phyloP scores from a whole-genome alignment of 2,329 filamentous ascomycete species.

The Aureobasidium sp. region DNA sequence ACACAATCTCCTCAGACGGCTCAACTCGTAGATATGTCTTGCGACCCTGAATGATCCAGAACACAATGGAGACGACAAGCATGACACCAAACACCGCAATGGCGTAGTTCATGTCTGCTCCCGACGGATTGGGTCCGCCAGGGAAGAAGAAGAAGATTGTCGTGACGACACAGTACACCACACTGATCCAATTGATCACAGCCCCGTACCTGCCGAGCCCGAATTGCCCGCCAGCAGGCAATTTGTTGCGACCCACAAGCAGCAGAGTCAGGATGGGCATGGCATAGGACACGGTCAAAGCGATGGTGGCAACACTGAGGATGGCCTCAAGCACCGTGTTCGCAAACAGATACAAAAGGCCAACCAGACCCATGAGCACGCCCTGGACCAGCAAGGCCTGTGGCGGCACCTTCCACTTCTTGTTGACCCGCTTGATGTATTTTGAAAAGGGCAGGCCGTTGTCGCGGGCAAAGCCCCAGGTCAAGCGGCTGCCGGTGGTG shows the following conservation, averaged over 20 bases:
- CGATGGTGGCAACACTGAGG: constrained; percentile 37
- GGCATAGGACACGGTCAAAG: constrained; percentile 37
- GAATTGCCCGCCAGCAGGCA: constrained; percentile 41
- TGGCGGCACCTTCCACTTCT: constrained; percentile 46
- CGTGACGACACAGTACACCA: constrained; percentile 47
- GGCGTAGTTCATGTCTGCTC: constrained; percentile 51
- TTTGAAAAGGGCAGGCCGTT: constrained; percentile 23
- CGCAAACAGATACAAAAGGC: constrained; percentile 39
- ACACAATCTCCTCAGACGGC: not conserved
- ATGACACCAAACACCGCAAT: constrained; percentile 52
- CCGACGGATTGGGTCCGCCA: constrained; percentile 36
- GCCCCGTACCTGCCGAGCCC: constrained; percentile 34
- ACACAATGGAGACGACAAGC: constrained; percentile 43
- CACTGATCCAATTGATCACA: constrained; percentile 35
- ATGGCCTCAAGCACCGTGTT: constrained; percentile 39
- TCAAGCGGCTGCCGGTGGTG: constrained; percentile 28
- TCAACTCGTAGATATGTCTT: constrained; percentile 27
- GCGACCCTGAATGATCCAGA: constrained; percentile 46
- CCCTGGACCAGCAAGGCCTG: constrained; percentile 49
- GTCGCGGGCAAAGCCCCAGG: constrained; percentile 25
- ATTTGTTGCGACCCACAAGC: constrained; percentile 44
- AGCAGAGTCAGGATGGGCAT: constrained; percentile 34
- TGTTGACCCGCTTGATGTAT: constrained; percentile 35
- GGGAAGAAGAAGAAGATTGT: constrained; percentile 53
- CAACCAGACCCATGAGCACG: constrained; percentile 41